A percentile compares a stretch with the other conserved stretches of the same genome.
These are phyloP conservation scores for Penicillium sp. DNA, from an alignment of 2,329 filamentous ascomycete genomes.

Conservation along the genomic window DNA sequence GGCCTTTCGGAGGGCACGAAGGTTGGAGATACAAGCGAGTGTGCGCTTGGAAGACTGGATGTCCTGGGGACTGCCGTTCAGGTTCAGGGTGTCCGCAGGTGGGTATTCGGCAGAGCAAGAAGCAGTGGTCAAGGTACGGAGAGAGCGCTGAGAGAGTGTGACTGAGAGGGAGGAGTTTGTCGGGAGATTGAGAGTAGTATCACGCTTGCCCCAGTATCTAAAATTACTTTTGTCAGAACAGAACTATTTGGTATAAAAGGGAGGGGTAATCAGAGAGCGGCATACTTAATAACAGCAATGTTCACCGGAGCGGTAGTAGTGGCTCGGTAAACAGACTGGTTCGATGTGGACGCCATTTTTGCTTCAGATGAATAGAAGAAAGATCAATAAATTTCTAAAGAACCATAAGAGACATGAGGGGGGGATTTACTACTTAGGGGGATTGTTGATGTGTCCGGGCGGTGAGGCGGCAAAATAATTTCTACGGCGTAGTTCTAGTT, in stretches of 20 bases:
- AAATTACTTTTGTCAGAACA: constrained; percentile 6
- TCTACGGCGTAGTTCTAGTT: constrained; percentile 9
- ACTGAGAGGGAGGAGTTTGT: constrained; percentile 98
- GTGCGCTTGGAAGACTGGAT: constrained; percentile 77
- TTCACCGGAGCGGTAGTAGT: constrained; percentile 97
- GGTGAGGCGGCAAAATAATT: constrained; percentile 26
- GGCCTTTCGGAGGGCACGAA: constrained; percentile 71
- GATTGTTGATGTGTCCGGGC: constrained; percentile 17
- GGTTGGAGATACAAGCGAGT: constrained; percentile 88
- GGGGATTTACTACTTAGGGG: constrained; percentile 16
- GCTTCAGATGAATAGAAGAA: background rate
- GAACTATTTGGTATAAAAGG: constrained; percentile 7
- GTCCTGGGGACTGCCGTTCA: constrained; percentile 81
- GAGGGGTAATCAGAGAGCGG: constrained; percentile 21
- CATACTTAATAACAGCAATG: constrained; percentile 94
- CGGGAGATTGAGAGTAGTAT: constrained; percentile 88
- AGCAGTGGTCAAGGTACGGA: constrained; percentile 93
- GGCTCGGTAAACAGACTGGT: constrained; percentile 70
- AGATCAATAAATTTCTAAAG: constrained; percentile 1
- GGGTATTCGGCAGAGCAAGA: constrained; percentile 75
- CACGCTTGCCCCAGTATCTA: constrained; percentile 95
- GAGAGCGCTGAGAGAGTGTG: constrained; percentile 88
- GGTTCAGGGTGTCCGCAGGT: constrained; percentile 67
- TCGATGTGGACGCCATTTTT: constrained; percentile 36
- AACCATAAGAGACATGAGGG: constrained; percentile 10